Evolutionary conservation across 139 green algal species (phyloP).

Genomic region (Chlamydomonas urium): DNA sequence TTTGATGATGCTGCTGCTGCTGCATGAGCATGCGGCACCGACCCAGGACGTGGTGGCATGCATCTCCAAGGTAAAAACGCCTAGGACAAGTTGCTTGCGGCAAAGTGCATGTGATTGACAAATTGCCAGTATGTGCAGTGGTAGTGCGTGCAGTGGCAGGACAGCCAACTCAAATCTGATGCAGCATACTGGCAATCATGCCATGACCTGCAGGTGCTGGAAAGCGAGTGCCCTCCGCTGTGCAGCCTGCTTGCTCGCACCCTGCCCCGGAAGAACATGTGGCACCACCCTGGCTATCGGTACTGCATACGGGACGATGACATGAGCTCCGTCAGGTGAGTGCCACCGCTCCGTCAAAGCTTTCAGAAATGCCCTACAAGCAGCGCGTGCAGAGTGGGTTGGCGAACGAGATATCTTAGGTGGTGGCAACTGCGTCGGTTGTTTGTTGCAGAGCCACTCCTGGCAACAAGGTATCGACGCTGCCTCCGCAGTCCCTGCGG

Average conservation of each 20-base stretch:
- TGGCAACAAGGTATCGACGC: conserved; percentile 13
- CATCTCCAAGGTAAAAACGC: no score
- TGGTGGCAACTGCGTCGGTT: no score
- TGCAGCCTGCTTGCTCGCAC: not conserved
- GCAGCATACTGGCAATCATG: not conserved
- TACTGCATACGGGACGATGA: conserved; percentile 3
- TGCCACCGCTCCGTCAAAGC: no score
- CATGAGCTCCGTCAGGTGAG: not conserved
- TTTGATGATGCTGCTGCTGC: conserved; percentile 1
- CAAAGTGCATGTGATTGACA: no score
- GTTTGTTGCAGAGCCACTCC: conserved; percentile 14
- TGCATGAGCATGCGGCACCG: not conserved
- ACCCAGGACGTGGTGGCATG: not conserved
- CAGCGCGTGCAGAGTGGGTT: no score
- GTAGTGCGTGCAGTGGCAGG: no score
- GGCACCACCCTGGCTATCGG: conserved; percentile 12
- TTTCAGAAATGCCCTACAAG: no score
- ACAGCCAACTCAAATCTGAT: no score
- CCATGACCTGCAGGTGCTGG: not conserved
- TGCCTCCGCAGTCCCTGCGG: conserved; percentile 3
- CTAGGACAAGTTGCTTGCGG: no score
- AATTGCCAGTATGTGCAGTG: no score
- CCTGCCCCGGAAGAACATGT: not conserved
- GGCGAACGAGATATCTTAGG: no score
- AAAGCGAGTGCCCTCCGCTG: not conserved